Conservation (phyloP, 2,329 filamentous ascomycete species). For the Acephala macrosclerotiorum region DNA sequence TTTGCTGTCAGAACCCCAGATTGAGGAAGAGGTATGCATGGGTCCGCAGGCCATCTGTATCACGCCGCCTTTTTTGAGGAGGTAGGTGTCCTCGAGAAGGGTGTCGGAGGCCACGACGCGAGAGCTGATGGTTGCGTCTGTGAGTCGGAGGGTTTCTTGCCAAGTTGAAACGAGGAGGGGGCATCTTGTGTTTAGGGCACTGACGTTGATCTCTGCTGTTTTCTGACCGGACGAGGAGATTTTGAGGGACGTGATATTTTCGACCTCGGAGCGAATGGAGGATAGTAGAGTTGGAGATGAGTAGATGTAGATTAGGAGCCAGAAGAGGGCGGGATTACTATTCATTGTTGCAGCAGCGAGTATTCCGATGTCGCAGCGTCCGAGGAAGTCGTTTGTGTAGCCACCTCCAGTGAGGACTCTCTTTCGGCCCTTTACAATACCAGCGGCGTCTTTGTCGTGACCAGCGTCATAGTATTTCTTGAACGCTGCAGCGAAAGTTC, state of each 20-base stretch:
- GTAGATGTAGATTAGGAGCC: constrained; percentile 46
- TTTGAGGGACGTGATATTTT: constrained; percentile 22
- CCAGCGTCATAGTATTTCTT: constrained; percentile 18
- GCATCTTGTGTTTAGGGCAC: constrained; percentile 45
- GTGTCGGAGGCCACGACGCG: constrained; percentile 52
- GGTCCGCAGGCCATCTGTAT: constrained; percentile 52
- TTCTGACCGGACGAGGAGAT: constrained; percentile 10
- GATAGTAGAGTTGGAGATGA: constrained; percentile 40
- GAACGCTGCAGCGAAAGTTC: constrained; percentile 43
- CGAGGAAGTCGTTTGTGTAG: constrained; percentile 32
- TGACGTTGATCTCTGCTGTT: constrained; percentile 45
- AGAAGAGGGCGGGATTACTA: constrained; percentile 48
- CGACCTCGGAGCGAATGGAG: constrained; percentile 43
- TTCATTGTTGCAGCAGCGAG: constrained; percentile 44
- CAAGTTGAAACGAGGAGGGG: constrained; percentile 53
- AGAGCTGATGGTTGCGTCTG: constrained; percentile 46
- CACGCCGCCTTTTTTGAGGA: constrained; percentile 50
- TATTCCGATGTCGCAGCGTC: constrained; percentile 43
- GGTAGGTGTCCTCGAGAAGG: constrained; percentile 48
- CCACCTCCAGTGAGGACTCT: constrained; percentile 14
- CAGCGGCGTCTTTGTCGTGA: constrained; percentile 34
- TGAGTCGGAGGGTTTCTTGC: constrained; percentile 52
- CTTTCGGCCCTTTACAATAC: constrained; percentile 23
- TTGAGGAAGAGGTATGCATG: constrained; percentile 48
- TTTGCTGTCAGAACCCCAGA: constrained; percentile 52